Base-by-base conservation (phyloP, 2,329 filamentous ascomycete species). In the Venturia effusa region DNA sequence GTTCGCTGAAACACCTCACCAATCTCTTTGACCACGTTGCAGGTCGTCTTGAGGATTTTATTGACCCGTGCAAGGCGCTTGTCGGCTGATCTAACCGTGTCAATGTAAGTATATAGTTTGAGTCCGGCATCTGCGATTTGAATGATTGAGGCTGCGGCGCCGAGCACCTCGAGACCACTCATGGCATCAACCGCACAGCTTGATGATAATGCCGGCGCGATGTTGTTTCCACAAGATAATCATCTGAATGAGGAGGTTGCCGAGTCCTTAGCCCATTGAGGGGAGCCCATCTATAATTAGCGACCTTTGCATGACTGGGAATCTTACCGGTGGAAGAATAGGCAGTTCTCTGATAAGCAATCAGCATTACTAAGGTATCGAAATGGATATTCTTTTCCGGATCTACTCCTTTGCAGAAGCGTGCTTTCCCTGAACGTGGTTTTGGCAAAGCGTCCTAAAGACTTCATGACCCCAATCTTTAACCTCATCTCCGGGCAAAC, bases 121-220 rank as follows among this genome's bases (percentile, higher is more conserved):
- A 57, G 32, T 32, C 51, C 51, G 3, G 51, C 32, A n/a, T 57
- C 51, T 4, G 22, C 51, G 51, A 57, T 37, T 5, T 30, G 22
- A n/a, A 57, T 57, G 54, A 59, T 59, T 7, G 30, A 34, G 8
- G 24, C 51, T 3, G 51, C 51, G 51, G 30, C 30, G 17, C 51
- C 51, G 51, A 55, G 10, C 15, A 55, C 51, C 51, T 55, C 51
- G 24, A 55, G 51, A 34, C 51, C 51, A n/a, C 51, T 55, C 51
- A 55, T 55, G 39, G 39, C 39, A 17, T 17, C 19, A 4, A 17
- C 39, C 4, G 39, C 39, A 15, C 4, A 41, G n/a, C n/a, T n/a
- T n/a, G n/a, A n/a, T n/a, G n/a, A n/a, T n/a, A n/a, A n/a, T n/a
- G n/a, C n/a, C n/a, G n/a, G n/a, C n/a, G n/a, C n/a, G n/a, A n/a